Conservation (phyloP, 208 protist species). For the Acanthamoeba royreba region DNA sequence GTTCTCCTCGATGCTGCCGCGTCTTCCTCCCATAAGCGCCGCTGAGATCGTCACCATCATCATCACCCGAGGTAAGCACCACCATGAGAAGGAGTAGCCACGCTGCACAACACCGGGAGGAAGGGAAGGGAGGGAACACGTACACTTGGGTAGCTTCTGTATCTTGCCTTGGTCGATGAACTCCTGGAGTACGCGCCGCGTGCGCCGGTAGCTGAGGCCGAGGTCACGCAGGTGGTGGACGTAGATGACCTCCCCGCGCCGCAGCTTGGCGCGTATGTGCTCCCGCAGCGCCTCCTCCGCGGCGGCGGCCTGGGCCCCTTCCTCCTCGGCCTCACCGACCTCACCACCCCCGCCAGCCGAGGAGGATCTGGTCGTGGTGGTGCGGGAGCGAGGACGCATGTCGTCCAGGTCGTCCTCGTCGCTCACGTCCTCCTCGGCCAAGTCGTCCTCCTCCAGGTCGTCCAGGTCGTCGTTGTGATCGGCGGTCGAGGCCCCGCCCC, state of each 20-base stretch:
- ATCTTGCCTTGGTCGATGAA: not conserved
- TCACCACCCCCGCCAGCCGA: no score
- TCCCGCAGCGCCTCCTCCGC: not conserved
- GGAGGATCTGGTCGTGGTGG: no score
- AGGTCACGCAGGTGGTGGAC: not conserved
- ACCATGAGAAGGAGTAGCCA: not conserved
- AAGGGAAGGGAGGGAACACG: not conserved
- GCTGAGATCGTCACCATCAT: no score
- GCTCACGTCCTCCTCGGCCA: no score
- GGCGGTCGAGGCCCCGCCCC: not conserved
- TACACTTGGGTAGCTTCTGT: not conserved
- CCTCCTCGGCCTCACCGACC: not conserved
- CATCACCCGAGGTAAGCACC: not conserved
- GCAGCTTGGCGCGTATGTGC: not conserved
- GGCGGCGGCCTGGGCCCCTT: not conserved
- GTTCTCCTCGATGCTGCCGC: not conserved
- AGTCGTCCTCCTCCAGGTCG: not conserved
- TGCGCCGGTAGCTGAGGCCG: not conserved
- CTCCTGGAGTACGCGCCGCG: not conserved
- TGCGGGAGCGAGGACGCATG: not conserved
- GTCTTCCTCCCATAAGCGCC: not conserved
- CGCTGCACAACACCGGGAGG: not conserved
- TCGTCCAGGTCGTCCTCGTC: not conserved
- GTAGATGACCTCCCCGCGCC: not conserved
- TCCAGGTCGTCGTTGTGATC: not conserved